These are phyloP conservation scores for Trichoderma orchidacearum DNA, from an alignment of 495 filamentous ascomycete genomes.

Conservation along the genomic window DNA sequence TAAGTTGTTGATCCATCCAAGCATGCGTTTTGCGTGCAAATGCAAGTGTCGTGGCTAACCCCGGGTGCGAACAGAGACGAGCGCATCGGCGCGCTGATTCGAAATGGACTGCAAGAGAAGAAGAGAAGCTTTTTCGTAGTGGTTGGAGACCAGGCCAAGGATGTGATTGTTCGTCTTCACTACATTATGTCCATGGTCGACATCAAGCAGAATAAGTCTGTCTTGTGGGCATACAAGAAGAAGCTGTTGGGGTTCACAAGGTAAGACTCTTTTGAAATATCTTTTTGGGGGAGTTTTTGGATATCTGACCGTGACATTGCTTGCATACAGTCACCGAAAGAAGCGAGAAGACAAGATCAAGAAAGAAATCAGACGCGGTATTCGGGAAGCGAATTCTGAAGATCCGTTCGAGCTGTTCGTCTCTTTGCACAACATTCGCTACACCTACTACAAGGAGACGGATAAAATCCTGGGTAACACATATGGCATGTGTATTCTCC, in stretches of 20 bases:
- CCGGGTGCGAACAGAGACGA: slow-evolving; percentile 57
- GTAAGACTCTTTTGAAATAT: slow-evolving; percentile 10
- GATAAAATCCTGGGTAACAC: slow-evolving; percentile 98
- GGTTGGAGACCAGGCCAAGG: slow-evolving; percentile 90
- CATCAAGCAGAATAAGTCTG: slow-evolving; percentile 90
- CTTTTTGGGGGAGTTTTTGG: not conserved
- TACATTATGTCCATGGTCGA: slow-evolving; percentile 84
- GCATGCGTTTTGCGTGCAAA: not conserved
- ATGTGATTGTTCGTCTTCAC: slow-evolving; percentile 92
- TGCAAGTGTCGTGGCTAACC: slow-evolving; percentile 8
- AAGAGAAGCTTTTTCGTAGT: slow-evolving; percentile 96
- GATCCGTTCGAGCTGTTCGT: slow-evolving; percentile 98
- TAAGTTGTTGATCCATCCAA: slow-evolving; percentile 18
- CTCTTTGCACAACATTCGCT: slow-evolving; percentile 90
- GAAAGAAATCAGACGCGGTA: slow-evolving; percentile 93
- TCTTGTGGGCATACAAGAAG: slow-evolving; percentile 99
- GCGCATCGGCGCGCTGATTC: slow-evolving; percentile 89
- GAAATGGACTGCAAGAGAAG: slow-evolving; percentile 92
- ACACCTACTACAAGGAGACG: slow-evolving; percentile 99
- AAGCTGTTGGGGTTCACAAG: slow-evolving; percentile 85
- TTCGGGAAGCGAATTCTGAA: slow-evolving; percentile 85
- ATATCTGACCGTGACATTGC: slow-evolving; percentile 3
- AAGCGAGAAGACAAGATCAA: slow-evolving; percentile 94
- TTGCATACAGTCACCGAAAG: slow-evolving; percentile 60
- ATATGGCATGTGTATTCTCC: slow-evolving; percentile 95